Evolutionary conservation across 2,329 filamentous ascomycete genomes (phyloP).

Genomic region (Penicillium digitatum): DNA sequence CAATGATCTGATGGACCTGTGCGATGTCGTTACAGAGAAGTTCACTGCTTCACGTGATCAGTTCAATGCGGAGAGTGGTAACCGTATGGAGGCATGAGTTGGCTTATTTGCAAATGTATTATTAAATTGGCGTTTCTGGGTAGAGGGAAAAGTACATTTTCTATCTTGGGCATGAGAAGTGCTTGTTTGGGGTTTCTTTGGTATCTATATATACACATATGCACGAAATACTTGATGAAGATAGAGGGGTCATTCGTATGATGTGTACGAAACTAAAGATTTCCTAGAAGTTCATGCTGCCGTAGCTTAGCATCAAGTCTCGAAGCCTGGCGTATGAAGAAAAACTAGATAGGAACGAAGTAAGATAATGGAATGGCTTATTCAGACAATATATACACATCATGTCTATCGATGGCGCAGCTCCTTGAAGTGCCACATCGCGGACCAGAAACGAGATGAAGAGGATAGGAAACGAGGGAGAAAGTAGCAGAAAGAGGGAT

Average conservation of each 20-base stretch:
- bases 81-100: slow-evolving; percentile 33
- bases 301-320: background rate
- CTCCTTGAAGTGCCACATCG: slow-evolving; percentile 12
- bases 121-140: slow-evolving; percentile 26
- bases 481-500: slow-evolving; percentile 16
- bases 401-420: slow-evolving; percentile 28
- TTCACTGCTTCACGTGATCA: slow-evolving; percentile 67
- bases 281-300: background rate
- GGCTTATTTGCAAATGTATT: slow-evolving; percentile 8
- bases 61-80: slow-evolving; percentile 47
- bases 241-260: background rate
- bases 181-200: slow-evolving; percentile 1
- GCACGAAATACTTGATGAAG: background rate
- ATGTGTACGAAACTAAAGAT: background rate
- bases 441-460: slow-evolving; percentile 21
- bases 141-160: slow-evolving; percentile 12
- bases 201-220: background rate
- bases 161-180: background rate
- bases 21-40: slow-evolving; percentile 89
- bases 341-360: background rate
- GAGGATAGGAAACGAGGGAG: slow-evolving; percentile 10
- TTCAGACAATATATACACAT: slow-evolving; percentile 39
- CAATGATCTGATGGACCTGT: slow-evolving; percentile 81
- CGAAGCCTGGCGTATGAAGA: background rate
- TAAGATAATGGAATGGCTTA: slow-evolving; percentile 23